Evolutionary conservation across 31 red algal species (phyloP).

Genomic region (Pterothamnion heteromorphum): DNA sequence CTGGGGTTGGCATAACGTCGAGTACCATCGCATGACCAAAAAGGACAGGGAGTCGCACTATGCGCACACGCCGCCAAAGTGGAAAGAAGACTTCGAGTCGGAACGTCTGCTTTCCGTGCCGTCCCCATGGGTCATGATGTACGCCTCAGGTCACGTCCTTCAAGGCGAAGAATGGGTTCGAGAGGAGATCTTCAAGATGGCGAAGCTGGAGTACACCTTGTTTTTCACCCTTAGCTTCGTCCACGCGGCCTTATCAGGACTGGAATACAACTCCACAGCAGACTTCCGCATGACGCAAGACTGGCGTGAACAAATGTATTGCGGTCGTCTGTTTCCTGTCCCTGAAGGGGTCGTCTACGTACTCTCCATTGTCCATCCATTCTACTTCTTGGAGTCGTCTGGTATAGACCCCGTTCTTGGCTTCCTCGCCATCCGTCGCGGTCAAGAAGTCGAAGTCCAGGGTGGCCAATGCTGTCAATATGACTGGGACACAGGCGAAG

Average conservation of each 20-base stretch:
- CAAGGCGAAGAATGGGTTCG: not conserved
- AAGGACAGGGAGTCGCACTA: not conserved
- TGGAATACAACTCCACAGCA: not conserved
- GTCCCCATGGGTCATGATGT: no score
- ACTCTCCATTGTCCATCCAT: no score
- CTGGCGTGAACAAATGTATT: not conserved
- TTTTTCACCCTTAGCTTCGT: not conserved
- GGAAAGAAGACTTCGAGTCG: not conserved
- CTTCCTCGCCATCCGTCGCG: not conserved
- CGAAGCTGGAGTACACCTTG: not conserved
- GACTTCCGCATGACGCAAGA: not conserved
- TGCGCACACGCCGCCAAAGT: not conserved
- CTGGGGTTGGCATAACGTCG: no score
- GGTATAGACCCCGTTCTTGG: not conserved
- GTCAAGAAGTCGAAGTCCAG: not conserved
- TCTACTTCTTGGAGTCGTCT: no score
- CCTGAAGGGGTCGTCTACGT: not conserved
- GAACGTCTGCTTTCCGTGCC: no score
- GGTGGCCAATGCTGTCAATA: not conserved
- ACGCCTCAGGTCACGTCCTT: not conserved
- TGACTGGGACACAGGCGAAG: not conserved
- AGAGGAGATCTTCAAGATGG: not conserved
- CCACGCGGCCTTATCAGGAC: not conserved
- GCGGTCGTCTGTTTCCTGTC: not conserved
- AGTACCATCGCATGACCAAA: not conserved